Base-by-base conservation (phyloP, 441 rosid species). In the Omphalea diandra region DNA sequence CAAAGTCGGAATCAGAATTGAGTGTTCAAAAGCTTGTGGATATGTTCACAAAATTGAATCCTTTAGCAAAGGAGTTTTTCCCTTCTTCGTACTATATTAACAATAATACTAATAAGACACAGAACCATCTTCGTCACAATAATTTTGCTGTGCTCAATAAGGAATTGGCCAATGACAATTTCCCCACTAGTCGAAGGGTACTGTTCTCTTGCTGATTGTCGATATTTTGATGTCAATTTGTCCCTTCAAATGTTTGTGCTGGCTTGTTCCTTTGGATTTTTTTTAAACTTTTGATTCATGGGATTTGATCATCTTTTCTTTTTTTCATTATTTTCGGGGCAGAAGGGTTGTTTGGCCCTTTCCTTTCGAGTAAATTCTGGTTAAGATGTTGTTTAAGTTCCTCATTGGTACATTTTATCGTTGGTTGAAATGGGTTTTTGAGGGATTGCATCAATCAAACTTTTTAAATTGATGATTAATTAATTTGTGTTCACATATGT, bases 31-130 rank as follows among this genome's bases (percentile, higher is more conserved):
- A 85, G 67, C 88, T 91, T 73, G 96, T 91, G 65, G 92, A 88
- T 4, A 86, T 89, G 81, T 83, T 91, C 80, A 89, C 90, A 67
- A 89, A 89, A 81, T 76, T 91, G 82, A 91, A 91, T 79, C 97
- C 97, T 80, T 75, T 75, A 77, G 97, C 97, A 0, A 88, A 91
- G 73, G 97, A 91, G 74, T 91, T 91, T 75, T 68, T 91, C 59
- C 97, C 97, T 67, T 89, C 96, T 43, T 80, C 85, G 66, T 76
- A 77, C 67, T 70, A 75, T 40, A 35, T 31, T 2, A 55, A 77
- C 65, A 71, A 75, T 26, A 43, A 47, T 1, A 40, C 20, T 36
- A 60, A 52, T 60, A 56, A 56, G 52, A 6, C 54, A 22, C 81
- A 80, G 7, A 77, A 77, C 68, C 77, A 74, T 47, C 73, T 44